These are phyloP conservation scores for Fraxinus sp. DNA, from an alignment of 305 asterid genomes.

Conservation along the genomic window DNA sequence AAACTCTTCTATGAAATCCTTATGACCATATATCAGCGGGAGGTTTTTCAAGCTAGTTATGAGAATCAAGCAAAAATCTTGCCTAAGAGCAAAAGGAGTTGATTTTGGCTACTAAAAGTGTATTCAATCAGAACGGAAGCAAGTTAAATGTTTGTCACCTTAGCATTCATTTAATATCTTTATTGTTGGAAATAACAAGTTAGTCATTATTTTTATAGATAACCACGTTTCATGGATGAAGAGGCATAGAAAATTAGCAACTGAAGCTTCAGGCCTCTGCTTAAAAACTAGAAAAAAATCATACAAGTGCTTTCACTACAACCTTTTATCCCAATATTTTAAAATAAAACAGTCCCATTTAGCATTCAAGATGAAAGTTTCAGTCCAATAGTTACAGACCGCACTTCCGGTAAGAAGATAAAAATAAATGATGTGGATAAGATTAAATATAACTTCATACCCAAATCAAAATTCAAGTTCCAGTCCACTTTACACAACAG, in stretches of 20 bases:
- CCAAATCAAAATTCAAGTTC: background rate
- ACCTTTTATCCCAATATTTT: background rate
- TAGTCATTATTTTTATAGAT: background rate
- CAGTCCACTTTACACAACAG: background rate
- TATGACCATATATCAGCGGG: background rate
- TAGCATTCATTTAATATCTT: background rate
- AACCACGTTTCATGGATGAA: background rate
- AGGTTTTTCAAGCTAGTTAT: background rate
- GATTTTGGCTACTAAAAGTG: background rate
- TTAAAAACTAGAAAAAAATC: background rate
- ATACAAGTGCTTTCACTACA: background rate
- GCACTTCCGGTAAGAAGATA: background rate
- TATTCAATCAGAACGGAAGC: background rate
- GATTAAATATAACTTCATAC: background rate
- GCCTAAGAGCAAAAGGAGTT: background rate
- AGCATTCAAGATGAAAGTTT: background rate
- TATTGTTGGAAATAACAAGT: background rate
- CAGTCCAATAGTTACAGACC: background rate
- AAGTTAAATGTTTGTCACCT: background rate
- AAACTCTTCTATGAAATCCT: background rate
- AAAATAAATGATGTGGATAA: background rate
- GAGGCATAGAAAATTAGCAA: background rate
- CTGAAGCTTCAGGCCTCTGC: background rate
- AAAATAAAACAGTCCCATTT: background rate
- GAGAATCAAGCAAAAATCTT: conserved; percentile 1